These are phyloP conservation scores for Nelumbo lutea DNA, from an alignment of 164 flowering plant genomes.

Conservation along the genomic window DNA sequence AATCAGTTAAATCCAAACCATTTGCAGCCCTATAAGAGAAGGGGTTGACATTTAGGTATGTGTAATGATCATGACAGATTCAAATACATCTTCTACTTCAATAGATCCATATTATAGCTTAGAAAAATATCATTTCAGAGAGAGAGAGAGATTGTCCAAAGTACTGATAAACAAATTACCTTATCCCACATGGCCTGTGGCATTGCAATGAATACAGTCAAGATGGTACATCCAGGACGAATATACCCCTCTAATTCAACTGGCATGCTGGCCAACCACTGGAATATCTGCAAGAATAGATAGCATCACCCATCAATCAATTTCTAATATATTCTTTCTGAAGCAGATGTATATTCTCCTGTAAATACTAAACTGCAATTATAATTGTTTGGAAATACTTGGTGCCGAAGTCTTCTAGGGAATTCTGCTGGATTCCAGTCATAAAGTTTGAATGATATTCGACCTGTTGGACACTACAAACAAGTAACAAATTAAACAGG, in stretches of 20 bases:
- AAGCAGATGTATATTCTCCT: conserved; percentile 10
- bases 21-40: not conserved
- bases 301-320: conserved; percentile 16
- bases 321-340: conserved; percentile 2
- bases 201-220: conserved; percentile 83
- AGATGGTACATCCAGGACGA: conserved; percentile 96
- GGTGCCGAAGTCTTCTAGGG: conserved; percentile 92
- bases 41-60: not conserved
- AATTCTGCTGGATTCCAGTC: conserved; percentile 99
- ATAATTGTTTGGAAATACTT: conserved; percentile 65
- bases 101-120: not conserved
- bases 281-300: conserved; percentile 63
- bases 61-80: too few relatives aligned
- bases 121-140: not conserved
- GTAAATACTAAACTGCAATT: conserved; percentile 67
- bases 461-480: conserved; percentile 91
- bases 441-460: conserved; percentile 97
- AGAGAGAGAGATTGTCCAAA: not conserved
- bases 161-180: conserved; percentile 39
- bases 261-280: conserved; percentile 98
- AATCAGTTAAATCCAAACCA: not conserved
- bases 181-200: conserved; percentile 75
- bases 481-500: conserved; percentile 20
- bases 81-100: not conserved
- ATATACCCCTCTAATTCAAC: conserved; percentile 96